phyloP scores from a whole-genome alignment of 192 early-diverging fungal genomes.

The Helicostylum pulchrum region DNA sequence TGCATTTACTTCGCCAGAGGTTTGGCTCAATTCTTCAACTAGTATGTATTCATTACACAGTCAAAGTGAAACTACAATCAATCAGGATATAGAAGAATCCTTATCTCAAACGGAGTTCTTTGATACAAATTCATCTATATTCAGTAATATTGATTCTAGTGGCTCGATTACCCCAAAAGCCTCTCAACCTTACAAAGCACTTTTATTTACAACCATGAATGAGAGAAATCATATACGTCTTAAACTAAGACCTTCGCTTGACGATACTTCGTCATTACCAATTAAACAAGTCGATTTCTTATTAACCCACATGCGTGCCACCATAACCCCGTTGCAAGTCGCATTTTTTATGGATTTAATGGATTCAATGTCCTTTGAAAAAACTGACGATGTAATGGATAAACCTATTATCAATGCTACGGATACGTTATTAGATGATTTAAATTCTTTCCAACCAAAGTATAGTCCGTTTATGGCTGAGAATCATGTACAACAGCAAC shows the following conservation, averaged over 20 bases:
- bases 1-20: slow-evolving; percentile 42
- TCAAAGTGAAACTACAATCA: slow-evolving; percentile 18
- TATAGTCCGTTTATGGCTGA: too few species aligned
- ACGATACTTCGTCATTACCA: slow-evolving; percentile 13
- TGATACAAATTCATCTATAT: slow-evolving; percentile 21
- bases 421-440: background rate
- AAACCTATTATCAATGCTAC: background rate
- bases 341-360: slow-evolving; percentile 30
- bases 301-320: slow-evolving; percentile 30
- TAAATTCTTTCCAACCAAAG: background rate
- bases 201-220: slow-evolving; percentile 46
- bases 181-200: slow-evolving; percentile 33
- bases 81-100: background rate
- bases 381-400: background rate
- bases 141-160: background rate
- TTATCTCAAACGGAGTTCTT: slow-evolving; percentile 43
- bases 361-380: background rate
- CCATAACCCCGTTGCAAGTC: slow-evolving; percentile 42
- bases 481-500: background rate
- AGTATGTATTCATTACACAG: slow-evolving; percentile 4
- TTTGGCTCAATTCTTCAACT: slow-evolving; percentile 43
- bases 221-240: slow-evolving; percentile 44
- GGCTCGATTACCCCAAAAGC: slow-evolving; percentile 23
- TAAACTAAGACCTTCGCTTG: slow-evolving; percentile 34
- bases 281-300: slow-evolving; percentile 42